Evolutionary conservation across 305 asterid genomes (phyloP).

Genomic region (Solanum chacoense): DNA sequence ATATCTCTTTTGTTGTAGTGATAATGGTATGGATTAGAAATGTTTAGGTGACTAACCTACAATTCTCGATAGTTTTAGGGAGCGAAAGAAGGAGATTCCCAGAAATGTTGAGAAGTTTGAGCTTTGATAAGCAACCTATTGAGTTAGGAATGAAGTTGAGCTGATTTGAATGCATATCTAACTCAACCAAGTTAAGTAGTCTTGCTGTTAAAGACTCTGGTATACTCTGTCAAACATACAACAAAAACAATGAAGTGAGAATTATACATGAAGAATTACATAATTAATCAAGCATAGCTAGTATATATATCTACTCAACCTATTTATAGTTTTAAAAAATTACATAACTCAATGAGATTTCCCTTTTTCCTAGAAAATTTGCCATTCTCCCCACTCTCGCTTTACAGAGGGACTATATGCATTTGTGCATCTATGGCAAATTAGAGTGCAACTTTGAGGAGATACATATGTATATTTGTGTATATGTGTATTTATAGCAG

Average conservation of each 20-base stretch:
- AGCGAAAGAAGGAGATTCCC: conserved; percentile 61
- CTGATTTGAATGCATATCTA: conserved; percentile 79
- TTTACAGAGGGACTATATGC: not conserved
- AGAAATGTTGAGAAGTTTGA: conserved; percentile 61
- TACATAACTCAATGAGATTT: not conserved
- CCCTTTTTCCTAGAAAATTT: not conserved
- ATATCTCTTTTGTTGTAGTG: not conserved
- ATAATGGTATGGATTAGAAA: not conserved
- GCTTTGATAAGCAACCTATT: conserved; percentile 74
- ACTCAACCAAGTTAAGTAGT: conserved; percentile 47
- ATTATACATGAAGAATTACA: not conserved
- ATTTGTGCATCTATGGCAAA: not conserved
- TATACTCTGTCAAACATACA: conserved; percentile 35
- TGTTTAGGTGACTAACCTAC: conserved; percentile 41
- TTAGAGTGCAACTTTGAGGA: not conserved
- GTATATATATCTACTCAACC: not conserved
- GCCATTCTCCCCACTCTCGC: not conserved
- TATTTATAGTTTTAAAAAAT: not conserved
- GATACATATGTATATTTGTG: not conserved
- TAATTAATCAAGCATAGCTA: not conserved
- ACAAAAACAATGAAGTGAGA: not conserved
- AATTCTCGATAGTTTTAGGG: conserved; percentile 67
- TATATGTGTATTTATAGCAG: not conserved
- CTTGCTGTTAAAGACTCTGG: conserved; percentile 83
- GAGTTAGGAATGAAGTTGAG: conserved; percentile 72